Base-by-base conservation (phyloP, 2,329 filamentous ascomycete genomes). In the Setomelanomma holmii region DNA sequence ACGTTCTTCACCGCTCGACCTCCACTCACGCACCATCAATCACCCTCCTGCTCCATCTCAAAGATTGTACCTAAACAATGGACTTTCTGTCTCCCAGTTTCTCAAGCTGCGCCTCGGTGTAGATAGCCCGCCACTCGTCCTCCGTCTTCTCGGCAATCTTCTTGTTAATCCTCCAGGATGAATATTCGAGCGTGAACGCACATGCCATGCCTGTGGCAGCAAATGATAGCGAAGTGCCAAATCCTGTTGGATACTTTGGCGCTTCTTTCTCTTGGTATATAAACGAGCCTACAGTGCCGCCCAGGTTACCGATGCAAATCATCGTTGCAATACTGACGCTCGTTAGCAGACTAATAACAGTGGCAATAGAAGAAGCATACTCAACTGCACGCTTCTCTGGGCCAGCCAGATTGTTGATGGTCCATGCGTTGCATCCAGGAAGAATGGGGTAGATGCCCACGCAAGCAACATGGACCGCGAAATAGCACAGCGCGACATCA, bases 401-500 rank as follows among this genome's bases (percentile, higher is more conserved):
- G 1, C 61, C 64, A 12, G 67, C 58, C 5, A 60, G 52, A 36
- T 69, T 69, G 33, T 66, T 60, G n/a, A 59, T 51, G 4, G 59
- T 63, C 66, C 64, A 70, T 3, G 67, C 59, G 12, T 56, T 67
- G 27, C 58, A 58, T 7, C 58, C 60, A 2, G 66, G 63, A 5
- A 60, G 39, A 38, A 66, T 61, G 3, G 63, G 61, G 38, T 70
- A 69, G 8, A 68, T 49, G 30, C 75, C 72, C 1, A 75, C 60
- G 19, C 67, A 77, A 0, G 78, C 74, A 1, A 81, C 60, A 36
- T 73, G 76, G 1, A 80, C 72, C 0, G 73, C 76, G 47, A 79
- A 78, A 52, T 79, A 79, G 55, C 76, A 76, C 1, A 76, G 52
- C 0, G 68, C 73, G 11, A 80, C 71, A 46, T 79, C 77, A 20